Conservation (phyloP, 768 basidiomycete species). For the Amanita thiersii region DNA sequence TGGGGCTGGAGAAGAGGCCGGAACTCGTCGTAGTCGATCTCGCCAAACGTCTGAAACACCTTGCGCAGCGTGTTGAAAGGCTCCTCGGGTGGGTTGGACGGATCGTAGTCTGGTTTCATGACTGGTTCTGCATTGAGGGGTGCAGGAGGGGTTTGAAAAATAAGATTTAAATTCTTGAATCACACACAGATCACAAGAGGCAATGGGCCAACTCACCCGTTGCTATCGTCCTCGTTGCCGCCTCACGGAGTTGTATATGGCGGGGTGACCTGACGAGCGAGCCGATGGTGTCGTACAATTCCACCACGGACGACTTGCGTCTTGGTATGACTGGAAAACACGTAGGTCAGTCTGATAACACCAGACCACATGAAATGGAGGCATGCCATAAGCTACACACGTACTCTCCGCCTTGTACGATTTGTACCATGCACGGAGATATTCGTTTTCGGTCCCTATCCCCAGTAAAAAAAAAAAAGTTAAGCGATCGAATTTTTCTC, state of each 20-base stretch:
- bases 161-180: no score
- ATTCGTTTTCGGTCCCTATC: conserved; percentile 88
- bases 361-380: not conserved
- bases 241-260: conserved; percentile 57
- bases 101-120: conserved; percentile 17
- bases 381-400: conserved; percentile 34
- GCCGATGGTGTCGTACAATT: conserved; percentile 30
- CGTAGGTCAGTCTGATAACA: conserved; percentile 23
- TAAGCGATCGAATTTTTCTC: not conserved
- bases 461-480: not conserved
- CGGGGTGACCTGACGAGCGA: conserved; percentile 59
- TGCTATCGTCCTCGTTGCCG: conserved; percentile 64
- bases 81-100: conserved; percentile 44
- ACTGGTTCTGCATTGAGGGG: no score
- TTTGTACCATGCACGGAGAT: conserved; percentile 73
- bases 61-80: conserved; percentile 71
- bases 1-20: no score
- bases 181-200: no score
- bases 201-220: conserved; percentile 31
- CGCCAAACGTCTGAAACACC: conserved; percentile 70
- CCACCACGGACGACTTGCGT: not conserved
- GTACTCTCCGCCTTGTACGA: conserved; percentile 51
- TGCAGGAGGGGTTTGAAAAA: no score
- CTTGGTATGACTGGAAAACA: conserved; percentile 46
- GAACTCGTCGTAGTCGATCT: conserved; percentile 49